These are phyloP conservation scores for Agaricus sinodeliciosus DNA, from an alignment of 768 basidiomycete genomes.

Conservation along the genomic window DNA sequence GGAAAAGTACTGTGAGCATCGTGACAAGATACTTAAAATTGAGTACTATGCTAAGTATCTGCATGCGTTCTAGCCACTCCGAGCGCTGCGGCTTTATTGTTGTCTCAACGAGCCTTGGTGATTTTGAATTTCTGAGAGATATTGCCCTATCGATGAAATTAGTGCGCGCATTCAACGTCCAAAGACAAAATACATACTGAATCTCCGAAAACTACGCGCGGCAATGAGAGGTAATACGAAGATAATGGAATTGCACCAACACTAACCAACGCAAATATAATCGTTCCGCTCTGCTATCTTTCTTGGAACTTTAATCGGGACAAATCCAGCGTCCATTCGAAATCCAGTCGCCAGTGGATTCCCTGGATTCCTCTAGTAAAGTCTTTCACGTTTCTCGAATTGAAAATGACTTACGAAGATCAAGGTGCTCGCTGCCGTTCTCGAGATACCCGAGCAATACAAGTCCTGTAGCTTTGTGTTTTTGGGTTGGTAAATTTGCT, in stretches of 20 bases:
- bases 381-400: neutral
- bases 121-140: slow-evolving; percentile 25
- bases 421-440: slow-evolving; percentile 40
- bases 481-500: slow-evolving; percentile 29
- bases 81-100: neutral
- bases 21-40: too few species aligned
- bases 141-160: slow-evolving; percentile 18
- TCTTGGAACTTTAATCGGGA: slow-evolving; percentile 31
- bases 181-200: slow-evolving; percentile 29
- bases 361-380: slow-evolving; percentile 20
- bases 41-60: too few species aligned
- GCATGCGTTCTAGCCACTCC: neutral
- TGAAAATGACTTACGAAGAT: slow-evolving; percentile 32
- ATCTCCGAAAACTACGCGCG: slow-evolving; percentile 37
- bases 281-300: slow-evolving; percentile 26
- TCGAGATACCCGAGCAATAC: slow-evolving; percentile 39
- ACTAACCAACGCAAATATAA: slow-evolving; percentile 43
- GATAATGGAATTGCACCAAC: slow-evolving; percentile 1
- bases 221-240: neutral
- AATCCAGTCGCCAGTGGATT: slow-evolving; percentile 38
- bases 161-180: neutral
- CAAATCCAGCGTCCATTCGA: slow-evolving; percentile 29
- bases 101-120: slow-evolving; percentile 1
- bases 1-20: too few species aligned
- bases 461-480: slow-evolving; percentile 26